Evolutionary conservation across 345 rosid species (phyloP).

Genomic region (Hibiscus tridactylites): DNA sequence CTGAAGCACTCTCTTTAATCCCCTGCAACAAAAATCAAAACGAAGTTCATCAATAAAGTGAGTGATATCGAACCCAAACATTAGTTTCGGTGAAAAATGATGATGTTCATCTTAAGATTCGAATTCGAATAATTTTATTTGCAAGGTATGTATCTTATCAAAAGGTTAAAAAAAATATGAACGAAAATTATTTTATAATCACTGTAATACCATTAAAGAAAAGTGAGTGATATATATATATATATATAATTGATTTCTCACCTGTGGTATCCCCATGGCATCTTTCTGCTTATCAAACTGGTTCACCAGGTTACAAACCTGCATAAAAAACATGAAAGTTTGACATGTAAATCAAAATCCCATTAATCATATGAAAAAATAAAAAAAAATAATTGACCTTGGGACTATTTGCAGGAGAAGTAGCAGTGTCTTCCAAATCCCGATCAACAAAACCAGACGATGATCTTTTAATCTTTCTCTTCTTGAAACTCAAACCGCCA

Average conservation of each 20-base stretch:
- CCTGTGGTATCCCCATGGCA: conserved; percentile 18
- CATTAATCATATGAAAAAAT: not conserved
- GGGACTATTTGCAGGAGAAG: conserved; percentile 43
- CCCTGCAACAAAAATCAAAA: conserved; percentile 9
- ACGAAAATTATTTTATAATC: too few relatives aligned
- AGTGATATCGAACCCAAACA: not conserved
- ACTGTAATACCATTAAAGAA: too few relatives aligned
- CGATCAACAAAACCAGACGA: conserved; percentile 21
- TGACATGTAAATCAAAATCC: not conserved
- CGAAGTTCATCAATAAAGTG: not conserved
- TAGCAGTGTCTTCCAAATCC: conserved; percentile 58
- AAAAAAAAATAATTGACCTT: conserved; percentile 20
- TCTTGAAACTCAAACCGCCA: conserved; percentile 21
- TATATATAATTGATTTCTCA: not conserved
- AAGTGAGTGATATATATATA: too few relatives aligned
- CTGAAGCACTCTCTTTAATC: conserved; percentile 10
- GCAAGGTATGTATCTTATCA: too few relatives aligned
- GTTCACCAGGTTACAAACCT: conserved; percentile 24
- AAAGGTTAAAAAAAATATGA: too few relatives aligned
- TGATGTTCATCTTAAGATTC: too few relatives aligned
- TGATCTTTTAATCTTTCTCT: conserved; percentile 23
- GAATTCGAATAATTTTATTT: too few relatives aligned
- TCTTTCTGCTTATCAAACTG: conserved; percentile 19
- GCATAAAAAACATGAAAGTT: not conserved
- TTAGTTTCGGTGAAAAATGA: too few relatives aligned